A percentile compares a stretch with the other conserved stretches of the same genome.
Evolutionary conservation across 352 stramenopile genomes (phyloP).

Genomic region (Globisporangium perplexum): DNA sequence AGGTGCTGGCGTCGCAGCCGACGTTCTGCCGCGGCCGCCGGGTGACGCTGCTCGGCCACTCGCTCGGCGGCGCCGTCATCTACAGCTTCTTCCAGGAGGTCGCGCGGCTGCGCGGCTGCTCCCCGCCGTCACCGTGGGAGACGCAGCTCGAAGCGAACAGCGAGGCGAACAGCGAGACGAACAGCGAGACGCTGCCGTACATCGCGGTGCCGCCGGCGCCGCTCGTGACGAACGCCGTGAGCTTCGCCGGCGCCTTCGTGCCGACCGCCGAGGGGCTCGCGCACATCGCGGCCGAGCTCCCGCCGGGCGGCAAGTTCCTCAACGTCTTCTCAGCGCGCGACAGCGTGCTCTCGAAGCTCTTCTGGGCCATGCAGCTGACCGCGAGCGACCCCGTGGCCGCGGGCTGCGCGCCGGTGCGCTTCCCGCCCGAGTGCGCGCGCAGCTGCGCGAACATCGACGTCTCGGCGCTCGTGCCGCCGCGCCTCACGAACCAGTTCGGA

Average conservation of each 20-base stretch:
- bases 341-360: conserved; percentile 67
- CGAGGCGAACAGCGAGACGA: not conserved
- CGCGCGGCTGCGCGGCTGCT: conserved; percentile 26
- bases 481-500: conserved; percentile 66
- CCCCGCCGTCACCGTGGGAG: not conserved
- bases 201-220: conserved; percentile 8
- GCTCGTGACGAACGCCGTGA: conserved; percentile 45
- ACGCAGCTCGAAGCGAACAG: too few species aligned
- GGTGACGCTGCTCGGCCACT: conserved; percentile 75
- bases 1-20: conserved; percentile 48
- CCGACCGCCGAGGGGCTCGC: conserved; percentile 28
- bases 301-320: conserved; percentile 43
- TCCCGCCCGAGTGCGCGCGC: conserved; percentile 5
- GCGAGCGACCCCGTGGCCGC: conserved; percentile 28
- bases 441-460: conserved; percentile 61
- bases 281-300: conserved; percentile 29
- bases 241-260: conserved; percentile 71
- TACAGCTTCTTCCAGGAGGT: conserved; percentile 70
- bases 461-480: conserved; percentile 49
- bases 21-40: conserved; percentile 42
- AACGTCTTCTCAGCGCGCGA: conserved; percentile 80
- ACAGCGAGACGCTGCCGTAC: not conserved
- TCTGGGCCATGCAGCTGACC: conserved; percentile 63
- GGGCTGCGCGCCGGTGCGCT: conserved; percentile 31
- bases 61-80: conserved; percentile 68